Conservation (phyloP, 306 rosid genomes). For the Canavalia ensiformis region DNA sequence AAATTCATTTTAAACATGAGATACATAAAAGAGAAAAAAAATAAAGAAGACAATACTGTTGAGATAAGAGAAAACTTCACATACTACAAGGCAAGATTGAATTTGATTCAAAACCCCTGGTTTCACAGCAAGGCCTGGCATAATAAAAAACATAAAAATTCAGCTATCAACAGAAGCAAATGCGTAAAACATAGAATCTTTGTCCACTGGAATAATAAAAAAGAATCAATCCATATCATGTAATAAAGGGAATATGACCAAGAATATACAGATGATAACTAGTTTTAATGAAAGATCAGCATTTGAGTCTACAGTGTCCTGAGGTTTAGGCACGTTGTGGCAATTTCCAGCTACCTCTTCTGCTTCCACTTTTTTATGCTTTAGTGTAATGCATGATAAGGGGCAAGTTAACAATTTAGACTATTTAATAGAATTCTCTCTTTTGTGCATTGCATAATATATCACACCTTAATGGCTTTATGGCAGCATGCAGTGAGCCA, state of each 20-base stretch:
- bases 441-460: background rate
- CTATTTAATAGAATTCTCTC: background rate
- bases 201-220: conserved; percentile 9
- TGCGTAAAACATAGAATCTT: background rate
- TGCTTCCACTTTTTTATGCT: conserved; percentile 22
- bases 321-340: background rate
- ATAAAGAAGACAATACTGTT: conserved; percentile 8
- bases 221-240: conserved; percentile 27
- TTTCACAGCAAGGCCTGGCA: conserved; percentile 87
- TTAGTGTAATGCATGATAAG: background rate
- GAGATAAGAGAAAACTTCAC: conserved; percentile 51
- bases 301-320: background rate
- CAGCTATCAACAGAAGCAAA: conserved; percentile 33
- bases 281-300: conserved; percentile 31
- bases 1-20: conserved; percentile 47
- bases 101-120: conserved; percentile 80
- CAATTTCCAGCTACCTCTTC: conserved; percentile 28
- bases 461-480: conserved; percentile 19
- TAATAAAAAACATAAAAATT: conserved; percentile 4
- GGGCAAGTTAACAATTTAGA: conserved; percentile 15
- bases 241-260: conserved; percentile 22
- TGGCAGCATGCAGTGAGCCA: background rate
- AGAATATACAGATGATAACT: conserved; percentile 22
- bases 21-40: conserved; percentile 34
- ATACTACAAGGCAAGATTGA: conserved; percentile 71